phyloP scores from a whole-genome alignment of 129 eudicot genomes.

The Helichrysum umbraculigerum region DNA sequence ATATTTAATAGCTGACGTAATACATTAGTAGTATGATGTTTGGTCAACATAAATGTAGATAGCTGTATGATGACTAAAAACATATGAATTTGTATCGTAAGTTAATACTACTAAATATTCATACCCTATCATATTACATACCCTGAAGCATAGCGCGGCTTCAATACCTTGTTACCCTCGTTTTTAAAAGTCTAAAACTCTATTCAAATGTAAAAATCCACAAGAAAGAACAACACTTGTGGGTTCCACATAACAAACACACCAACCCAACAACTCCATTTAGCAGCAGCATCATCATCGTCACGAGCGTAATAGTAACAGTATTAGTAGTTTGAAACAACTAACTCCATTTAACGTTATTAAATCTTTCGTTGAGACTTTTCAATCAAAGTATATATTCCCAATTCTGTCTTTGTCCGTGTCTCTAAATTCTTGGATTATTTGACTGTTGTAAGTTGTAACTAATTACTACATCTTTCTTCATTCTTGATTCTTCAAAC shows the following conservation, averaged over 20 bases:
- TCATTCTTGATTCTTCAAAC: neutral
- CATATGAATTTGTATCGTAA: too few species aligned
- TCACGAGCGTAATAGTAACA: neutral
- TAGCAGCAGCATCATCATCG: neutral
- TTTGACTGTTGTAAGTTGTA: neutral
- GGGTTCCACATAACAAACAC: neutral
- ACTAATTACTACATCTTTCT: neutral
- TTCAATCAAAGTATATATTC: neutral
- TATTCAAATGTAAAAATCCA: too few species aligned
- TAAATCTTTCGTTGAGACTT: neutral
- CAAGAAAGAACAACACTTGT: too few species aligned
- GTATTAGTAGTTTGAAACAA: neutral
- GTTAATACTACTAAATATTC: too few species aligned
- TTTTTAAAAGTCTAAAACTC: too few species aligned
- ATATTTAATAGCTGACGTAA: too few species aligned
- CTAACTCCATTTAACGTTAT: neutral
- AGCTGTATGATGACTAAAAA: too few species aligned
- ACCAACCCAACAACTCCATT: neutral
- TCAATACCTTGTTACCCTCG: too few species aligned
- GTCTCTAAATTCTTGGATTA: neutral
- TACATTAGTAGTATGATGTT: too few species aligned
- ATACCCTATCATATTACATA: too few species aligned
- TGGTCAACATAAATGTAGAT: too few species aligned
- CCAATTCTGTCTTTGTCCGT: neutral
- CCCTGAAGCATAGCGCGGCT: too few species aligned